Base-by-base conservation (phyloP, 441 rosid genomes). In the Pelargonium cotyledonis region DNA sequence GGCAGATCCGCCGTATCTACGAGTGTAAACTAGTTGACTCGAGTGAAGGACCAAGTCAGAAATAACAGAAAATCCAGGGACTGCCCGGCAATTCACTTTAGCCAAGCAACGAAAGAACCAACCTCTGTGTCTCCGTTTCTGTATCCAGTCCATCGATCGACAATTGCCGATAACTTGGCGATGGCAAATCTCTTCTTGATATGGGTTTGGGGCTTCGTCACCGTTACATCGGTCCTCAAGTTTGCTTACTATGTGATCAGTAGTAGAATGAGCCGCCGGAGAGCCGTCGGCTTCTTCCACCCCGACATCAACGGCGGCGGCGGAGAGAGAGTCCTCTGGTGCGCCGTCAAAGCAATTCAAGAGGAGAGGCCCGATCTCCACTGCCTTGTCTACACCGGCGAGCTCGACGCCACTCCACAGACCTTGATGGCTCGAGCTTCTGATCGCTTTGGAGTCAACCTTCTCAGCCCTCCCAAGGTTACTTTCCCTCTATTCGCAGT, bases 291-390 rank as follows among this genome's bases (percentile, higher is more conserved):
- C 0, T 95, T 91, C 88, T 91, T 95, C 84, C 99, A 95, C 63
- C 99, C 97, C 0, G 86, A 82, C 85, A 89, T 96, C 9, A 90
- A 90, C 75, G 99, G 97, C 21, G 99, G 99, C 18, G 97, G 99
- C 64, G 96, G 98, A 1, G 97, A 95, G 81, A 79, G 99, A 73
- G 99, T 91, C 44, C 89, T 95, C 51, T 95, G 99, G 99, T 95
- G 96, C 73, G 88, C 99, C 21, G 96, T 91, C 64, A 91, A 83
- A 84, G 95, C 96, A 11, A 84, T 95, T 70, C 97, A 95, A 72
- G 96, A 95, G 65, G 90, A 86, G 65, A 68, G 14, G 31, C 87
- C 92, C 5, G 84, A 86, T 78, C 88, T 95, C 31, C 83, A 84
- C 67, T 86, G 90, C 68, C 71, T 84, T 46, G 71, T 95, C 81